Percentiles rank a stretch among this genome's conserved stretches.
phyloP scores from a whole-genome alignment of 2,329 filamentous ascomycete genomes.

The Fusarium drepaniforme region DNA sequence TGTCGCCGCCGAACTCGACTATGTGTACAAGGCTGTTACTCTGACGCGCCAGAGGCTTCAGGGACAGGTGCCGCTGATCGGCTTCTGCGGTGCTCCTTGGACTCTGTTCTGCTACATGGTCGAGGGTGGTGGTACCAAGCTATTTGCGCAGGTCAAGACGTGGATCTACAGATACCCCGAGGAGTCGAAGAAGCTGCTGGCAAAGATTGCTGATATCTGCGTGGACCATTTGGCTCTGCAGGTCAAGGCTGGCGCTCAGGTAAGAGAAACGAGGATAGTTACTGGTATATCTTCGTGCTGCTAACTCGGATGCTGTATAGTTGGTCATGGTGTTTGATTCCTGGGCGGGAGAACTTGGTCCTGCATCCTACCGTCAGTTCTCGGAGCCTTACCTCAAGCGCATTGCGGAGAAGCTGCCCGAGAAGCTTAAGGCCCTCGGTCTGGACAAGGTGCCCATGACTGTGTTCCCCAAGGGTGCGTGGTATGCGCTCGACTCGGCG shows the following conservation, averaged over 20 bases:
- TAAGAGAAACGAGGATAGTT: conserved; percentile 47
- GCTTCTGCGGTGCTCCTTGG: conserved; percentile 97
- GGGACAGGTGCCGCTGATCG: conserved; percentile 91
- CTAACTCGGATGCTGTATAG: conserved; percentile 52
- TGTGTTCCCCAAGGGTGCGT: conserved; percentile 97
- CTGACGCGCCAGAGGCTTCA: conserved; percentile 88
- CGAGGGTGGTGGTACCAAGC: conserved; percentile 94
- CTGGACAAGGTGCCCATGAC: conserved; percentile 93
- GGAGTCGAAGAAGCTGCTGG: conserved; percentile 83
- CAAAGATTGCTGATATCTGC: conserved; percentile 94
- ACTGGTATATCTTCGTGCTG: neutral
- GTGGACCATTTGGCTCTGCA: conserved; percentile 95
- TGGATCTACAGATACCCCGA: conserved; percentile 94
- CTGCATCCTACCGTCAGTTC: conserved; percentile 85
- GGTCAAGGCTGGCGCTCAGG: conserved; percentile 92
- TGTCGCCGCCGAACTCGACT: conserved; percentile 86
- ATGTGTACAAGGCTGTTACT: conserved; percentile 96
- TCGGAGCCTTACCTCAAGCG: conserved; percentile 87
- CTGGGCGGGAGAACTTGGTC: conserved; percentile 95
- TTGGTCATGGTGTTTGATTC: conserved; percentile 98
- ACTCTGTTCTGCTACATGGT: conserved; percentile 99
- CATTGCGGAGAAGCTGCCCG: conserved; percentile 85
- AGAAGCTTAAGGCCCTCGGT: conserved; percentile 78
- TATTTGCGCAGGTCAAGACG: conserved; percentile 94
- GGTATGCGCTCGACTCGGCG: conserved; percentile 90